Evolutionary conservation across 192 early-diverging fungal species (phyloP), one percentile per base, ranked within the genome.

Genomic region (Coemansia sp.): DNA sequence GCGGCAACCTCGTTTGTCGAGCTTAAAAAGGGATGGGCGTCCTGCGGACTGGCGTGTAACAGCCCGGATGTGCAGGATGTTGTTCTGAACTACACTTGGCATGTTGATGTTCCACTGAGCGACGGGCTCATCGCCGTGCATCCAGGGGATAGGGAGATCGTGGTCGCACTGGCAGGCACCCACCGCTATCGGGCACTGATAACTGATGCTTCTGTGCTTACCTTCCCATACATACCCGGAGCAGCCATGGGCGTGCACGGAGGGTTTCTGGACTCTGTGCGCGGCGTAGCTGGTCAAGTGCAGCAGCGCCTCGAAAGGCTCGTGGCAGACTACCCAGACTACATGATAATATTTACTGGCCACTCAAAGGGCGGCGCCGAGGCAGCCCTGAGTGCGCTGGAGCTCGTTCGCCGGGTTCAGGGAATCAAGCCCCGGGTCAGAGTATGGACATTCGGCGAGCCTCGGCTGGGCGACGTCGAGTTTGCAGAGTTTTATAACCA

Each of bases 301-400:
- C 51, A 46, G 9, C 11, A 4, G 32, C 58, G 48, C 25, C 39
- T 78, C 25, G 56, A 58, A 39, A 45, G 5, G 10, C 42, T 78
- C 22, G 62, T 69, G 55, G 32, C 7, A 18, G 75, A 78, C 22
- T 58, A 69, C 49, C 75, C 75, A 0, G 55, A 65, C 32, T 72
- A 72, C 46, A 69, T 58, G 59, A 69, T 78, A 6, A 47, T 72
- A 19, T 71, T 78, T 32, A 78, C 75, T n/a, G 75, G 75, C 1
- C 75, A 78, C 45, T 78, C 75, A 24, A 78, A 78, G 46, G 75
- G 75, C 20, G 75, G 75, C 0, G 75, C 69, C 5, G 75, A 78
- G 63, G 69, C 75, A 3, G 69, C 70, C 1, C 55, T 78, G 36
- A 65, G 66, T 25, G 75, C 75, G 0, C 55, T 78, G 13, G 65